Percentiles rank a stretch among this genome's conserved stretches.
Conservation (phyloP, 2,329 filamentous ascomycete species). For the Bipolaris sorokiniana region DNA sequence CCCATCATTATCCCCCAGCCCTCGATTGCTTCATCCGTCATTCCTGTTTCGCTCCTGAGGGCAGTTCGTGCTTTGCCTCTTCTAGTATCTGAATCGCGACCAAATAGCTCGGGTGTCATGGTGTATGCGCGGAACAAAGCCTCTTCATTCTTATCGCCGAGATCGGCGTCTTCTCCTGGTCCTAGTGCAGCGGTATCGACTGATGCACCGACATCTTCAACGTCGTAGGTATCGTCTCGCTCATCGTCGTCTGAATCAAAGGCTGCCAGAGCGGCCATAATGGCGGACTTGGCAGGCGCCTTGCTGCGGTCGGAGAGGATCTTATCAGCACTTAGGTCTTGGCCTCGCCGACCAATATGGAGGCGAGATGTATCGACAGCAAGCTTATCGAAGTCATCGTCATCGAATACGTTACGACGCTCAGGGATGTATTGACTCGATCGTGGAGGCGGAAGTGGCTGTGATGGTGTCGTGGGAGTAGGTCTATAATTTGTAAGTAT, state of each 20-base stretch:
- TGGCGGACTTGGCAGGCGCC: conserved; percentile 80
- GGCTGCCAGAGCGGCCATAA: conserved; percentile 82
- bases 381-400: conserved; percentile 75
- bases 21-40: conserved; percentile 94
- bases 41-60: conserved; percentile 76
- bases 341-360: conserved; percentile 76
- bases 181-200: conserved; percentile 67
- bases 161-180: conserved; percentile 62
- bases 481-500: conserved; percentile 30
- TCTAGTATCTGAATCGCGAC: conserved; percentile 72
- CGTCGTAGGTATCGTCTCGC: conserved; percentile 94
- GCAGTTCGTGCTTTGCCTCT: conserved; percentile 66
- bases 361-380: conserved; percentile 69
- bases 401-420: conserved; percentile 76
- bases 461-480: conserved; percentile 15
- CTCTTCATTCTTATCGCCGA: conserved; percentile 68
- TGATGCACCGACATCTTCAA: conserved; percentile 86
- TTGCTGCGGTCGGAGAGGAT: conserved; percentile 69
- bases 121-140: conserved; percentile 75
- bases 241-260: conserved; percentile 97
- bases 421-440: conserved; percentile 63
- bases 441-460: conserved; percentile 60
- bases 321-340: conserved; percentile 71
- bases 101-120: conserved; percentile 69
- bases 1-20: conserved; percentile 90